phyloP scores from a whole-genome alignment of 1,139 yeast genomes.

The Saccharomyces hybrid region DNA sequence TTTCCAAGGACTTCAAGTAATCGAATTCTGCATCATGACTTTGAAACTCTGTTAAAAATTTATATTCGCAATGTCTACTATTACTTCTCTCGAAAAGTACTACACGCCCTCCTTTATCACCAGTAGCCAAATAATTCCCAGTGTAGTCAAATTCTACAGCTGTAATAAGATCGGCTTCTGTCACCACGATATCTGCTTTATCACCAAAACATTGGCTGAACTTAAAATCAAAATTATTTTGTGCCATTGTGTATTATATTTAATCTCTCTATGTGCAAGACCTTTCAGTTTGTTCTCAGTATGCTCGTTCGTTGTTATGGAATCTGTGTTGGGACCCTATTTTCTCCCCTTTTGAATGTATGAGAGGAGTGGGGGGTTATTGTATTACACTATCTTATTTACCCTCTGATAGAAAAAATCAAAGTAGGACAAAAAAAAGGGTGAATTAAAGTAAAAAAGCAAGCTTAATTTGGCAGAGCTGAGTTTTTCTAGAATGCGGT shows the following conservation, averaged over 20 bases:
- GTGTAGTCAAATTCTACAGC: conserved; percentile 95
- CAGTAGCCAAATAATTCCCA: conserved; percentile 94
- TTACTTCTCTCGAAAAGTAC: conserved; percentile 83
- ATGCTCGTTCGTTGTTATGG: background rate
- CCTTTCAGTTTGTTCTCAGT: background rate
- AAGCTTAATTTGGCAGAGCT: no score
- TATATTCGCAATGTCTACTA: conserved; percentile 78
- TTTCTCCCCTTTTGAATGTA: conserved; percentile 1
- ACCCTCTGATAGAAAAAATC: no score
- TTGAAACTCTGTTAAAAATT: conserved; percentile 95
- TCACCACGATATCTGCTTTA: conserved; percentile 93
- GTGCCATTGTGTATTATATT: conserved; percentile 11
- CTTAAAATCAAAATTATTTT: conserved; percentile 37
- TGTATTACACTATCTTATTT: background rate
- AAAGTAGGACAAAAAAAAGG: no score
- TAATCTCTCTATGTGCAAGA: background rate
- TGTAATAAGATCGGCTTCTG: conserved; percentile 96
- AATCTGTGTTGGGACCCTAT: no score
- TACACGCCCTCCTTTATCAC: conserved; percentile 97
- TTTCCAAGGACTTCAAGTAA: conserved; percentile 88
- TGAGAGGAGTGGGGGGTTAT: conserved; percentile 1
- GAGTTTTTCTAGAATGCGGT: background rate
- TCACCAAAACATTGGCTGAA: conserved; percentile 95
- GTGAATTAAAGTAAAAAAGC: no score
- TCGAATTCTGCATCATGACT: conserved; percentile 98